A percentile compares a stretch with the other conserved stretches of the same genome.
These are phyloP conservation scores for Mycena maculata DNA, from an alignment of 768 basidiomycete species.

Conservation along the genomic window DNA sequence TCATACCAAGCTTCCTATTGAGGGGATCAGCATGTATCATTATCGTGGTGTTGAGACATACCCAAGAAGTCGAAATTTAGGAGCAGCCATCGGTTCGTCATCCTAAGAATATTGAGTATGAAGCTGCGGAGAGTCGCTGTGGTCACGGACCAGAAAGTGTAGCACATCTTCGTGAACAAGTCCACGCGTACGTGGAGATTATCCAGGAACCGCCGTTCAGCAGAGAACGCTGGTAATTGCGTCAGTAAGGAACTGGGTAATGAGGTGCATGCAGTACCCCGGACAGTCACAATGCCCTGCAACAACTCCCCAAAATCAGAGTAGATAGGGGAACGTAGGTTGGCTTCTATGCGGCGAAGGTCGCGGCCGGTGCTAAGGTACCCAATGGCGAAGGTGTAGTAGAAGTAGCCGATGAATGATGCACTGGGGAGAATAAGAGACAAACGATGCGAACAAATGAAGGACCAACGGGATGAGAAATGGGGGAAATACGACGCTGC, in stretches of 20 bases:
- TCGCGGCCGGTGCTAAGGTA: background rate
- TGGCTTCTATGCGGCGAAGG: constrained; percentile 4
- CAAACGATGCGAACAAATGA: constrained; percentile 59
- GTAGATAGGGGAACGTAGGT: background rate
- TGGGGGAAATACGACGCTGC: constrained; percentile 78
- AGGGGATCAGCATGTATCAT: background rate
- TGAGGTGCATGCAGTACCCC: constrained; percentile 41
- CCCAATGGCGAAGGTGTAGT: background rate
- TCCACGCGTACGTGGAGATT: constrained; percentile 81
- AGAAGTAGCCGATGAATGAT: background rate
- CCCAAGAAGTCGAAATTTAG: constrained; percentile 28
- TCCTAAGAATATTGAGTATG: constrained; percentile 62
- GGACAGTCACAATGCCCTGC: background rate
- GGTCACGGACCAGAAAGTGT: constrained; percentile 64
- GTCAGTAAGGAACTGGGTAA: background rate
- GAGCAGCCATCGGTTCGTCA: constrained; percentile 25
- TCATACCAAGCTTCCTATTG: constrained; percentile 23
- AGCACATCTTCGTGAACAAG: constrained; percentile 85
- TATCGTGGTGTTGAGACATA: background rate
- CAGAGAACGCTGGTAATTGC: constrained; percentile 71
- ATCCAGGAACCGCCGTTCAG: constrained; percentile 82
- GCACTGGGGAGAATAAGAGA: constrained; percentile 67
- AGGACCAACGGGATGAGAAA: constrained; percentile 74
- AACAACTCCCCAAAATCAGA: constrained; percentile 2
- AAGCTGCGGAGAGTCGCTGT: constrained; percentile 59